Percentiles rank a stretch among this genome's conserved stretches.
phyloP scores from a whole-genome alignment of 768 basidiomycete species.

The Rhizopogon sp. region DNA sequence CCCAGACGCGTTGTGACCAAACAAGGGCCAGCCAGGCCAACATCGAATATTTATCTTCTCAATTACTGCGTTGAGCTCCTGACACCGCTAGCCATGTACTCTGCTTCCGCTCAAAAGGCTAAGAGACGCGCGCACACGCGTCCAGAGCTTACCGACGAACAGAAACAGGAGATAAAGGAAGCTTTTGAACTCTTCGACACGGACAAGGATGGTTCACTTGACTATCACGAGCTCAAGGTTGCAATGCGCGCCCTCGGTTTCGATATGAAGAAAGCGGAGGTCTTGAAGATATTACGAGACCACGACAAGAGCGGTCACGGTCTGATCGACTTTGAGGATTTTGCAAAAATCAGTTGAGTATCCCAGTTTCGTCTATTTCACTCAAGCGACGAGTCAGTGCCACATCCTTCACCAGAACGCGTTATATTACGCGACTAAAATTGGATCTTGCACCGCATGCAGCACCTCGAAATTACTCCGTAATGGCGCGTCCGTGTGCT shows the following conservation, averaged over 20 bases:
- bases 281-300: constrained; percentile 89
- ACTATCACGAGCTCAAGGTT: constrained; percentile 99
- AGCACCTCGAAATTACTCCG: background rate
- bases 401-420: background rate
- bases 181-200: constrained; percentile 99
- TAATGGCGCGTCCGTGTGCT: constrained; percentile 6
- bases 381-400: background rate
- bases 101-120: constrained; percentile 64
- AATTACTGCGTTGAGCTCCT: background rate
- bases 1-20: constrained; percentile 22
- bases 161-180: constrained; percentile 95
- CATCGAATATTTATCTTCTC: background rate
- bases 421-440: background rate
- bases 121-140: constrained; percentile 70
- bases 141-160: constrained; percentile 83
- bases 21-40: background rate
- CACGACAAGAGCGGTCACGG: constrained; percentile 80
- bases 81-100: constrained; percentile 37
- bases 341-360: constrained; percentile 85
- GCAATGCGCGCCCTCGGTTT: constrained; percentile 98
- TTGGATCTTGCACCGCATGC: background rate
- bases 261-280: constrained; percentile 97
- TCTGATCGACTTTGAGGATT: constrained; percentile 90
- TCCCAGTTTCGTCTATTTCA: background rate
- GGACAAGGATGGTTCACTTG: constrained; percentile 93